A percentile compares a stretch with the other conserved stretches of the same genome.
Evolutionary conservation across 257 asterid species (phyloP).

Genomic region (Solanum sitiens): DNA sequence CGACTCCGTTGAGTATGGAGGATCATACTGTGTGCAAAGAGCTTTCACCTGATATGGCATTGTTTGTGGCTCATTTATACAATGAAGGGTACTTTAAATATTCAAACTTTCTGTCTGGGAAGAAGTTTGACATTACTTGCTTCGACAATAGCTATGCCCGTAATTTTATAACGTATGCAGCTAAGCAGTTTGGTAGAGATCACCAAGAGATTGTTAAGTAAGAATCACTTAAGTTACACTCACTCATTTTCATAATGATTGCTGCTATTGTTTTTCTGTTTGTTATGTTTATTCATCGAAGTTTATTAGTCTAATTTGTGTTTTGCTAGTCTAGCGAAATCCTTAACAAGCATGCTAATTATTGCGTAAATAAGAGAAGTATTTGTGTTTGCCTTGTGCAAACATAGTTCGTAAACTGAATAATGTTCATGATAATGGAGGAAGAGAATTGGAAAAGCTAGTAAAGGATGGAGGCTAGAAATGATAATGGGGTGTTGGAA

Average conservation of each 20-base stretch:
- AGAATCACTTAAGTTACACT: not conserved
- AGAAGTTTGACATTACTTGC: conserved; percentile 29
- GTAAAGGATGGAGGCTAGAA: not conserved
- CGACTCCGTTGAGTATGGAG: conserved; percentile 23
- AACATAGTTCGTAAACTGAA: not conserved
- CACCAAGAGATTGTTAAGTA: conserved; percentile 63
- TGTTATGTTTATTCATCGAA: not conserved
- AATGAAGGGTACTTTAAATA: conserved; percentile 43
- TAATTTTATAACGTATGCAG: conserved; percentile 45
- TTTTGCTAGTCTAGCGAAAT: not conserved
- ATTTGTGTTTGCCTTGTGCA: not conserved
- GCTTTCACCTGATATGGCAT: conserved; percentile 60
- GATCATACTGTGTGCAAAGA: conserved; percentile 29
- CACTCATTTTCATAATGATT: not conserved
- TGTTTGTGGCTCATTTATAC: not conserved
- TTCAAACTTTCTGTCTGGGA: conserved; percentile 31
- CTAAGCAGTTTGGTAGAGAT: conserved; percentile 52
- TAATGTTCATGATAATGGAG: not conserved
- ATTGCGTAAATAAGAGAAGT: not conserved
- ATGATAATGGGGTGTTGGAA: not conserved
- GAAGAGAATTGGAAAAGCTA: not conserved
- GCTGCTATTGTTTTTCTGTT: not conserved
- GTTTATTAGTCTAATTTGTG: not conserved
- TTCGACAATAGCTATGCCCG: conserved; percentile 51
- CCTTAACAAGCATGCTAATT: not conserved